phyloP scores from a whole-genome alignment of 805 yeast genomes.

The Candida rishiriensis region DNA sequence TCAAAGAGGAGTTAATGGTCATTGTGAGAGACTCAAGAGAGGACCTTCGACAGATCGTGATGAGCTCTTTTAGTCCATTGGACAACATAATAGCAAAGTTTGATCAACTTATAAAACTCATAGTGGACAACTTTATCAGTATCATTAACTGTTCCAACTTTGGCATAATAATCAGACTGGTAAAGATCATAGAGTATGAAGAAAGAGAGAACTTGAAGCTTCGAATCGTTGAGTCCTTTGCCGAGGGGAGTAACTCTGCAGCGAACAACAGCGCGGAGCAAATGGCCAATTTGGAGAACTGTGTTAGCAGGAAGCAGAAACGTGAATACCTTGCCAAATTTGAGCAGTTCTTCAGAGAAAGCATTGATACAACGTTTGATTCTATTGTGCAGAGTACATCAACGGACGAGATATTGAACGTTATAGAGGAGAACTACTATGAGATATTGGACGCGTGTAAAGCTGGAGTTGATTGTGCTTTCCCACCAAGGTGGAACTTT shows the following conservation, averaged over 20 bases:
- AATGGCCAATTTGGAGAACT: constrained; percentile 27
- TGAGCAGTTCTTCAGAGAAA: constrained; percentile 49
- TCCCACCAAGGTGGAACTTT: constrained; percentile 75
- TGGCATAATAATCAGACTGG: constrained; percentile 63
- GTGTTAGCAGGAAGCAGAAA: constrained; percentile 38
- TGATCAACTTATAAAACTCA: constrained; percentile 56
- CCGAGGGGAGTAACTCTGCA: constrained; percentile 9
- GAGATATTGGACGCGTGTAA: constrained; percentile 69
- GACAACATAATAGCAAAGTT: constrained; percentile 50
- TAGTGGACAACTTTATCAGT: constrained; percentile 63
- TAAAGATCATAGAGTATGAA: constrained; percentile 77
- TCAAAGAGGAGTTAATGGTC: constrained; percentile 66
- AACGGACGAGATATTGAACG: constrained; percentile 49
- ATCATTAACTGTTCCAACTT: constrained; percentile 63
- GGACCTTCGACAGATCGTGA: constrained; percentile 66
- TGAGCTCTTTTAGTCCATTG: constrained; percentile 49
- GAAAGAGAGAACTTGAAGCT: constrained; percentile 68
- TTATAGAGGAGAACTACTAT: constrained; percentile 72
- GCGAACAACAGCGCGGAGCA: constrained; percentile 2
- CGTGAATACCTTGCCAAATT: constrained; percentile 64
- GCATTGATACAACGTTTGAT: constrained; percentile 63
- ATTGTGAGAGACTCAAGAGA: constrained; percentile 44
- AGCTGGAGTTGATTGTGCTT: constrained; percentile 49
- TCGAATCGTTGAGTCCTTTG: constrained; percentile 14
- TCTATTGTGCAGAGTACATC: constrained; percentile 55